phyloP scores from a whole-genome alignment of 305 asterid genomes.

The Fraxinus dipetala region DNA sequence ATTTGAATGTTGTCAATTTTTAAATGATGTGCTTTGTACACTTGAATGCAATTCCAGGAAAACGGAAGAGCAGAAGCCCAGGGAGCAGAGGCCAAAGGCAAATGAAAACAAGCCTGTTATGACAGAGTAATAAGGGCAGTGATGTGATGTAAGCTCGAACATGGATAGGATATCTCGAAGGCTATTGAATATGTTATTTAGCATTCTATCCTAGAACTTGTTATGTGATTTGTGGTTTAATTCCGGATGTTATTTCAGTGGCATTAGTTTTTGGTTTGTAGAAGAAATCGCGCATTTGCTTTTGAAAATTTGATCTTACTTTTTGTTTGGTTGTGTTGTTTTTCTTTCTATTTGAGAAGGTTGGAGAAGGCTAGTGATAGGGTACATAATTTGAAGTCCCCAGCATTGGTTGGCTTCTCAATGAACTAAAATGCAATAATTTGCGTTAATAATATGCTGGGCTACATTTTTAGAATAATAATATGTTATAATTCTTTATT shows the following conservation, averaged over 20 bases:
- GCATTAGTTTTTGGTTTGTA: neutral
- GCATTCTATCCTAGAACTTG: neutral
- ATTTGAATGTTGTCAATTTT: neutral
- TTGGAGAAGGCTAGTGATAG: neutral
- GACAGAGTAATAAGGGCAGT: conserved; percentile 50
- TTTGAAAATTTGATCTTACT: neutral
- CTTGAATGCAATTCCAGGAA: conserved; percentile 45
- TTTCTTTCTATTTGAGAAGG: neutral
- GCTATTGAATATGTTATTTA: conserved; percentile 5
- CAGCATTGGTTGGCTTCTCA: neutral
- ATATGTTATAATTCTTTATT: neutral
- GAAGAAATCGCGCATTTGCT: neutral
- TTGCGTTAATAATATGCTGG: neutral
- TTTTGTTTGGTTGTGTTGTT: neutral
- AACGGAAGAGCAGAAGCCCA: conserved; percentile 91
- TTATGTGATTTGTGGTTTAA: neutral
- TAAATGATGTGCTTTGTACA: conserved; percentile 12
- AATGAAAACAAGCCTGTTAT: conserved; percentile 87
- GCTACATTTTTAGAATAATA: neutral
- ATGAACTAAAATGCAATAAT: neutral
- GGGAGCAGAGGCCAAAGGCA: conserved; percentile 90
- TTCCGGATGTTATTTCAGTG: neutral
- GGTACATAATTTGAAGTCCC: neutral
- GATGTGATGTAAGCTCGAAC: conserved; percentile 9
- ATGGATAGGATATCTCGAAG: conserved; percentile 13